These are phyloP conservation scores for Hypericum perforatum DNA, from an alignment of 345 rosid genomes.

Conservation along the genomic window DNA sequence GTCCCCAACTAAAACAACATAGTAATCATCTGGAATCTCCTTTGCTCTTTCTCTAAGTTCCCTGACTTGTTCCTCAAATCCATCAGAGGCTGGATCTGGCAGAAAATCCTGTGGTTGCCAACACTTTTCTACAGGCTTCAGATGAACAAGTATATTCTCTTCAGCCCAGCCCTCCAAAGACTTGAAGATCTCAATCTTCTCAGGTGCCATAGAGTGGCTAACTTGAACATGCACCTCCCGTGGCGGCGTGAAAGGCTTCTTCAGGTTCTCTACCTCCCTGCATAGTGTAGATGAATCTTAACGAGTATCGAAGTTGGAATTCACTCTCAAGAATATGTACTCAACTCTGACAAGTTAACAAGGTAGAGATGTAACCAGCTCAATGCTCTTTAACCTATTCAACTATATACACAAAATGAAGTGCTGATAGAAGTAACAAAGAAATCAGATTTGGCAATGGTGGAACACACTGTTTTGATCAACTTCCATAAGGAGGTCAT, in stretches of 20 bases:
- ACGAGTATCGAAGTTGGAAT: too few relatives aligned
- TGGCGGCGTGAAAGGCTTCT: constrained; percentile 74
- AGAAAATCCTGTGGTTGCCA: constrained; percentile 95
- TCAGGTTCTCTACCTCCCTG: constrained; percentile 64
- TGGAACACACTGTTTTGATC: too few relatives aligned
- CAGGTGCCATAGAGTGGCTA: constrained; percentile 82
- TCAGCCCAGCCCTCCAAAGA: constrained; percentile 88
- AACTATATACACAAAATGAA: too few relatives aligned
- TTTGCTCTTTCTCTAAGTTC: constrained; percentile 71
- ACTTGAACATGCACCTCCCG: constrained; percentile 76
- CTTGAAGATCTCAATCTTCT: constrained; percentile 81
- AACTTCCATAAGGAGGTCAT: too few relatives aligned
- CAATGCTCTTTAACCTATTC: too few relatives aligned
- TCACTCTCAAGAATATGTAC: too few relatives aligned
- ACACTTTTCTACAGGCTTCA: constrained; percentile 82
- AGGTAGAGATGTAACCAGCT: too few relatives aligned
- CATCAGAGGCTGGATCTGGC: constrained; percentile 76
- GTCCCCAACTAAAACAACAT: constrained; percentile 71
- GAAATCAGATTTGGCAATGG: too few relatives aligned
- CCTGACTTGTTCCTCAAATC: constrained; percentile 69
- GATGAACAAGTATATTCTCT: constrained; percentile 49
- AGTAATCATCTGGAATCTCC: constrained; percentile 83
- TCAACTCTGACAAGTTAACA: too few relatives aligned
- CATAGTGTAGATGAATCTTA: constrained; percentile 11
- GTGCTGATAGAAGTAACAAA: too few relatives aligned